Percentiles rank a stretch among this genome's conserved stretches.
These are phyloP conservation scores for Bipolaris sorokiniana DNA, from an alignment of 2,329 filamentous ascomycete species.

Conservation along the genomic window DNA sequence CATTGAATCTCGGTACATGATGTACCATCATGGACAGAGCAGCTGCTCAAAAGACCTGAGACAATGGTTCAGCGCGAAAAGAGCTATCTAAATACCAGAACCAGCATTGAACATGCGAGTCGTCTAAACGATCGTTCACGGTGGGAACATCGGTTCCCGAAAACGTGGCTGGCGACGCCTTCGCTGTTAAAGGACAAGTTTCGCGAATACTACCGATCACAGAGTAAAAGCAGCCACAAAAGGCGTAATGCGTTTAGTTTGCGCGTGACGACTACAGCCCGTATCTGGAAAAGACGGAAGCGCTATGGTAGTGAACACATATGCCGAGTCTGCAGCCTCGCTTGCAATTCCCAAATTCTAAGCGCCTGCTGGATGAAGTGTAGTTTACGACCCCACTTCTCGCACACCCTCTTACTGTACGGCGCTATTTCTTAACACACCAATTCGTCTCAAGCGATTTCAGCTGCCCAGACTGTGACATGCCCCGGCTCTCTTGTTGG, in stretches of 20 bases:
- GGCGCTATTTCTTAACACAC: not conserved
- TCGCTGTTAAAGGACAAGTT: not conserved
- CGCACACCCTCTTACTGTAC: not conserved
- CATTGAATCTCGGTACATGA: not conserved
- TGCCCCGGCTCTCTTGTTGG: not conserved
- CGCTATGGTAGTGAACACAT: not conserved
- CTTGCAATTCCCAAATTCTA: not conserved
- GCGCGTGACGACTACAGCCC: not conserved
- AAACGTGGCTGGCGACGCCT: not conserved
- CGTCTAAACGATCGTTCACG: not conserved
- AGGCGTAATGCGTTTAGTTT: not conserved
- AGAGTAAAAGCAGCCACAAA: not conserved
- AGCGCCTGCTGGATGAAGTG: not conserved
- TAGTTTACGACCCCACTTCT: not conserved
- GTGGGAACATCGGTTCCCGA: not conserved
- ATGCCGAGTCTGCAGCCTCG: not conserved
- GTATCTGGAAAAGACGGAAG: not conserved
- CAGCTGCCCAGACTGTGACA: not conserved
- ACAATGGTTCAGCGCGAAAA: not conserved
- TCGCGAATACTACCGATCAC: not conserved
- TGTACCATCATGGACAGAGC: not conserved
- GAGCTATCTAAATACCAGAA: not conserved
- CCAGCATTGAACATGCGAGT: not conserved
- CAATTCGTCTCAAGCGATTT: not conserved
- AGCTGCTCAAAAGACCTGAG: not conserved